phyloP scores from a whole-genome alignment of 352 stramenopile species.

The Phytophthora ohioensis region DNA sequence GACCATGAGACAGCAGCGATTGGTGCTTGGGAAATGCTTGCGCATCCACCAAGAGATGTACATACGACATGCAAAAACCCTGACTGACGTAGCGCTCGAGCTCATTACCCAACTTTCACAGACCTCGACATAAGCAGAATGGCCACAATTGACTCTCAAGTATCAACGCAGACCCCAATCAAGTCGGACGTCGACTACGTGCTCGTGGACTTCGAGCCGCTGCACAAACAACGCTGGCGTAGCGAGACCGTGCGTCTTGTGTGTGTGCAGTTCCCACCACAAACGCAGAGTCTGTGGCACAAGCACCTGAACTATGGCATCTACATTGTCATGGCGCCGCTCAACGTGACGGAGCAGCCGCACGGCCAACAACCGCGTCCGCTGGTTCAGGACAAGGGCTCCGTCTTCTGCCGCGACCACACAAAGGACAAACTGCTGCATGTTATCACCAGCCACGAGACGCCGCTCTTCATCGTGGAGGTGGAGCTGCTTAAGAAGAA shows the following conservation, averaged over 20 bases:
- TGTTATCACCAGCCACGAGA: conserved; percentile 39
- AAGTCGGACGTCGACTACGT: conserved; percentile 42
- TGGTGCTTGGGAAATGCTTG: conserved; percentile 17
- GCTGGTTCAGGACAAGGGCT: conserved; percentile 41
- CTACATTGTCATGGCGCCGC: conserved; percentile 53
- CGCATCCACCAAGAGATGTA: conserved; percentile 23
- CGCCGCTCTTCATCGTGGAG: conserved; percentile 55
- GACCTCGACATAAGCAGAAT: conserved; percentile 7
- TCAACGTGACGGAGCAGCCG: conserved; percentile 52
- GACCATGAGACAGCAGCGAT: conserved; percentile 20
- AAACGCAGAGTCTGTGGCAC: conserved; percentile 54
- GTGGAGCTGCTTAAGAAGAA: conserved; percentile 58
- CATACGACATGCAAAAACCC: conserved; percentile 23
- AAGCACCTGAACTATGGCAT: conserved; percentile 59
- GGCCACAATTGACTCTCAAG: conserved; percentile 1
- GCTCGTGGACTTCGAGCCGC: conserved; percentile 53
- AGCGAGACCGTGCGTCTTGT: conserved; percentile 48
- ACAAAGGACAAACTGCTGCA: conserved; percentile 55
- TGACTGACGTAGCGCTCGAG: conserved; percentile 6
- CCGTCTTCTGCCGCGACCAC: conserved; percentile 64
- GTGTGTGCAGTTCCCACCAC: conserved; percentile 49
- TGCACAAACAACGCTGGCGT: conserved; percentile 55
- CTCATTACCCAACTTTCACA: conserved; percentile 24
- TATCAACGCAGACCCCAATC: not conserved
- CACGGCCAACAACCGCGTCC: conserved; percentile 23